Evolutionary conservation across 257 asterid genomes (phyloP).

Genomic region (Solanum virginianum): DNA sequence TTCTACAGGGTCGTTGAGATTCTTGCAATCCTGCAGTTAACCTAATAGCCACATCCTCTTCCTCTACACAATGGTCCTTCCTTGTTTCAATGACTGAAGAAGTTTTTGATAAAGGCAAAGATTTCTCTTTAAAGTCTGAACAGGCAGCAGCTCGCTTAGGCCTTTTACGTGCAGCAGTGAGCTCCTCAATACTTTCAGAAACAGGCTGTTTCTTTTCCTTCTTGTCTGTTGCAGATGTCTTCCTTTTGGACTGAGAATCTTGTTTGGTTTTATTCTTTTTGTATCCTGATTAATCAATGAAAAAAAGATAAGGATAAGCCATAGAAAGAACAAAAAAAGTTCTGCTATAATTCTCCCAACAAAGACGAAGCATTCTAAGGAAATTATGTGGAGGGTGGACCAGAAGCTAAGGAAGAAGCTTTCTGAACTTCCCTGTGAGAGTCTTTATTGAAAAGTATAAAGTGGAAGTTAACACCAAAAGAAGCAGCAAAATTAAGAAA

Average conservation of each 20-base stretch:
- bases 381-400: not conserved
- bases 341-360: not conserved
- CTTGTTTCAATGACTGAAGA: conserved; percentile 48
- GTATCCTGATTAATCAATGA: conserved; percentile 13
- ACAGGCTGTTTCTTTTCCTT: conserved; percentile 38
- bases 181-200: conserved; percentile 22
- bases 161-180: conserved; percentile 39
- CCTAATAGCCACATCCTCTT: conserved; percentile 66
- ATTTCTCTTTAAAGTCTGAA: conserved; percentile 60
- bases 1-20: conserved; percentile 60
- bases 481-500: not conserved
- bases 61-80: conserved; percentile 35
- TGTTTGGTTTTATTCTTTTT: conserved; percentile 14
- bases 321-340: not conserved
- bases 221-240: conserved; percentile 20
- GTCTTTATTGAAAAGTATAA: not conserved
- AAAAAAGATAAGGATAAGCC: not conserved
- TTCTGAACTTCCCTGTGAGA: not conserved
- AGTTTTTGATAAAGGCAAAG: conserved; percentile 23
- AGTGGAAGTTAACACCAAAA: not conserved
- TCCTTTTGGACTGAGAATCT: conserved; percentile 22
- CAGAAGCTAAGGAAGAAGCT: not conserved
- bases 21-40: conserved; percentile 50
- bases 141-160: conserved; percentile 92
- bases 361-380: not conserved